phyloP scores from a whole-genome alignment of 225 moss, liverwort and hornwort genomes.

The Sphagnum contortum region DNA sequence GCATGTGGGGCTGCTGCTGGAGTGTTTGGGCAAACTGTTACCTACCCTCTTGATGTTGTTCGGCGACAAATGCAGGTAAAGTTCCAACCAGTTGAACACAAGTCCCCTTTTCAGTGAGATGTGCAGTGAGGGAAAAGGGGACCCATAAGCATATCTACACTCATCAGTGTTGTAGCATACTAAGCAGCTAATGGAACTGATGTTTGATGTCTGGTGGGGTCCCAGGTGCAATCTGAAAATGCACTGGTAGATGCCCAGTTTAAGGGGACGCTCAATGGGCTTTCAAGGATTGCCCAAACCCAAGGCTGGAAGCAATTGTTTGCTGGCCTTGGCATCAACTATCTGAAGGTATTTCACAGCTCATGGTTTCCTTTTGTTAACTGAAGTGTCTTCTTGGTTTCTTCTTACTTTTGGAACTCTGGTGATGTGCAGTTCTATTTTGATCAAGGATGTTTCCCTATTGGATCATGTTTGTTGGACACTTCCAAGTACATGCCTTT shows the following conservation, averaged over 20 bases:
- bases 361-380: neutral
- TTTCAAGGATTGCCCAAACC: conserved; percentile 45
- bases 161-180: too few species aligned
- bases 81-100: too few species aligned
- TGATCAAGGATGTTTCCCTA: too few species aligned
- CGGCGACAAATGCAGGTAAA: conserved; percentile 92
- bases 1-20: conserved; percentile 51
- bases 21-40: conserved; percentile 44
- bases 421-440: neutral
- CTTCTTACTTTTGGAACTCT: neutral
- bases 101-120: too few species aligned
- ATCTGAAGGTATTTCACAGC: conserved; percentile 48
- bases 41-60: conserved; percentile 68
- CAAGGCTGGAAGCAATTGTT: conserved; percentile 94
- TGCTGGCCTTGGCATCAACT: conserved; percentile 87
- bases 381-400: neutral
- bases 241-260: conserved; percentile 44
- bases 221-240: conserved; percentile 70
- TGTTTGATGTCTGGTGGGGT: too few species aligned
- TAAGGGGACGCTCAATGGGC: conserved; percentile 80
- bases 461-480: too few species aligned
- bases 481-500: too few species aligned
- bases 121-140: too few species aligned
- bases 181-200: too few species aligned
- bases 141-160: too few species aligned